phyloP scores from a whole-genome alignment of 345 rosid genomes.

The Cardamine resedifolia region DNA sequence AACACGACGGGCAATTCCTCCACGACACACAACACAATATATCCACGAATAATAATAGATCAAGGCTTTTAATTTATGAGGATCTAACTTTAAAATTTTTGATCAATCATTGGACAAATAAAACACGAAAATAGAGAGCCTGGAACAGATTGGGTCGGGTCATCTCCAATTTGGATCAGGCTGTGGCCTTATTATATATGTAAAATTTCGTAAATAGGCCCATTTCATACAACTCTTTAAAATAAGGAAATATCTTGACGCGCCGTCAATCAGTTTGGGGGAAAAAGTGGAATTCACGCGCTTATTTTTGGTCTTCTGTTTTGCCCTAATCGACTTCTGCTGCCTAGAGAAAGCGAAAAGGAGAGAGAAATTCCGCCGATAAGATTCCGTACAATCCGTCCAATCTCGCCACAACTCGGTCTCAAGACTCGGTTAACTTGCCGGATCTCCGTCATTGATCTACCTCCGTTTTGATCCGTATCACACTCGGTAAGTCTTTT shows the following conservation, averaged over 20 bases:
- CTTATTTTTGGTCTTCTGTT: constrained; percentile 12
- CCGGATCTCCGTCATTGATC: constrained; percentile 16
- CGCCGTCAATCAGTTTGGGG: constrained; percentile 11
- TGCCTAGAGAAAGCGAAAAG: constrained; percentile 6
- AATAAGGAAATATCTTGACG: not conserved
- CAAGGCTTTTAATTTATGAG: too few species aligned
- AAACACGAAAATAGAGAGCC: not conserved
- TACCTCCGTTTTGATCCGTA: not conserved
- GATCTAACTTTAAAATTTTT: too few species aligned
- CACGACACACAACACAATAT: too few species aligned
- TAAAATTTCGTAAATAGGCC: constrained; percentile 3
- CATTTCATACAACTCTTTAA: not conserved
- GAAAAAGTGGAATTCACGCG: constrained; percentile 25
- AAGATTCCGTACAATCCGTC: constrained; percentile 10
- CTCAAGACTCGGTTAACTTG: not conserved
- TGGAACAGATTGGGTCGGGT: not conserved
- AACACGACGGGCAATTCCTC: too few species aligned
- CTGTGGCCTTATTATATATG: not conserved
- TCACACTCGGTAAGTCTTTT: not conserved
- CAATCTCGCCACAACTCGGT: constrained; percentile 15
- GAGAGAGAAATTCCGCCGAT: constrained; percentile 24
- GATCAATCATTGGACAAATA: too few species aligned
- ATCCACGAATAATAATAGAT: too few species aligned
- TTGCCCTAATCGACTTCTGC: constrained; percentile 28
- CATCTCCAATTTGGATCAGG: not conserved